A percentile compares a stretch with the other conserved stretches of the same genome.
Evolutionary conservation across 2,329 filamentous ascomycete species (phyloP).

Genomic region (Xylariaceae sp.): DNA sequence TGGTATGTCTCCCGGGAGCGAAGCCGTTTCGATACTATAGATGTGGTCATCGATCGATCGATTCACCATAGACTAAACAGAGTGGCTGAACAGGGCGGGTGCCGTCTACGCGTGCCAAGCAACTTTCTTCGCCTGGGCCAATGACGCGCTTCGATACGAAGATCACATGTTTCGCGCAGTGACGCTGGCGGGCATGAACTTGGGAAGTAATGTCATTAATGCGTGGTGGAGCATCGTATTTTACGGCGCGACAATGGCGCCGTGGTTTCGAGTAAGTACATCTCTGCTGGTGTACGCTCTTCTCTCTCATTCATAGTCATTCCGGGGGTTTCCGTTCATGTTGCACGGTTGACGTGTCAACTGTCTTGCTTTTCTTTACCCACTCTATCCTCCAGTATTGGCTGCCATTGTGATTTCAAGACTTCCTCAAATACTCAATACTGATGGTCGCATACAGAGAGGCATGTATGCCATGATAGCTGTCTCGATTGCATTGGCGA

Average conservation of each 20-base stretch:
- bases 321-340: too few species aligned
- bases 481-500: slow-evolving; percentile 52
- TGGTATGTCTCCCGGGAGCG: slow-evolving; percentile 31
- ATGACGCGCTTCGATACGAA: slow-evolving; percentile 63
- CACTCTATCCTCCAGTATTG: too few species aligned
- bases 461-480: slow-evolving; percentile 76
- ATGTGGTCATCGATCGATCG: too few species aligned
- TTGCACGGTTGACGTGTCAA: too few species aligned
- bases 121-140: slow-evolving; percentile 73
- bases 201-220: slow-evolving; percentile 64
- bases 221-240: slow-evolving; percentile 72
- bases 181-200: slow-evolving; percentile 69
- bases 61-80: too few species aligned
- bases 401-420: too few species aligned
- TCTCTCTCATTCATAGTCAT: too few species aligned
- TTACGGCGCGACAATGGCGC: slow-evolving; percentile 63
- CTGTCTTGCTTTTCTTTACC: too few species aligned
- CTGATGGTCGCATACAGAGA: slow-evolving; percentile 33
- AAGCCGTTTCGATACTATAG: too few species aligned
- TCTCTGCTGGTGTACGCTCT: not conserved
- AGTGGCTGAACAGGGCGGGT: slow-evolving; percentile 43
- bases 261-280: slow-evolving; percentile 56
- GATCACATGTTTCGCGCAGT: slow-evolving; percentile 60
- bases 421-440: not conserved
- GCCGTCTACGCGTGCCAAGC: slow-evolving; percentile 69